Evolutionary conservation across 1,284 basidiomycete species (phyloP).

Genomic region (Melampsora larici-populina): DNA sequence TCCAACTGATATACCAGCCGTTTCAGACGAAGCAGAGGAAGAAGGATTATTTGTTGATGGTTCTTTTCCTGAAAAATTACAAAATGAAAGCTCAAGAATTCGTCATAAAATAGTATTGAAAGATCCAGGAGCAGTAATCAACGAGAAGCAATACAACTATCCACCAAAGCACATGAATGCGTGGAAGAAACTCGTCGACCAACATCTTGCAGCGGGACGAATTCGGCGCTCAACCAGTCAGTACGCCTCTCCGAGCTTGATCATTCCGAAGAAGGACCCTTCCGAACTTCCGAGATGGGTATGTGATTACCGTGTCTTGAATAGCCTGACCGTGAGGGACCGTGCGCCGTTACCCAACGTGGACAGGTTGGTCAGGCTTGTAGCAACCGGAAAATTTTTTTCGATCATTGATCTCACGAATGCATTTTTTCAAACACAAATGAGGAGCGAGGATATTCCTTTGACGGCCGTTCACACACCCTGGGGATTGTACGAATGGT

Average conservation of each 20-base stretch:
- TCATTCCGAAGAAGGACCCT: no score
- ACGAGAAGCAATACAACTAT: constrained; percentile 12
- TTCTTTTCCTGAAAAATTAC: no score
- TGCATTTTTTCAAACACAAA: constrained; percentile 56
- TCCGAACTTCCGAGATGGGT: no score
- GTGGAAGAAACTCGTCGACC: not conserved
- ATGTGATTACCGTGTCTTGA: no score
- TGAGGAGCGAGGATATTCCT: constrained; percentile 55
- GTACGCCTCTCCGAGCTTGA: no score
- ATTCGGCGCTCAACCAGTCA: no score
- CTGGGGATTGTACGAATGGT: constrained; percentile 56
- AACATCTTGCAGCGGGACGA: no score
- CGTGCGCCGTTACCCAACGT: constrained; percentile 26
- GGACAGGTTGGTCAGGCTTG: constrained; percentile 3
- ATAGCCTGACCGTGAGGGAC: no score
- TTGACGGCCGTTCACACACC: constrained; percentile 56
- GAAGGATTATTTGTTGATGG: not conserved
- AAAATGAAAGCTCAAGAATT: not conserved
- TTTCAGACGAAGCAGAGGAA: not conserved
- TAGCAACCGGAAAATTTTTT: constrained; percentile 49
- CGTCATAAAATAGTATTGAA: constrained; percentile 1
- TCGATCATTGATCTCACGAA: constrained; percentile 57
- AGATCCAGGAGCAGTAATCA: not conserved
- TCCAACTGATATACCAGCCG: not conserved
- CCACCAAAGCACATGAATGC: constrained; percentile 4